Percentiles rank a stretch among this genome's conserved stretches.
Conservation (phyloP, 208 protist genomes). For the Trypanosoma cruzi region DNA sequence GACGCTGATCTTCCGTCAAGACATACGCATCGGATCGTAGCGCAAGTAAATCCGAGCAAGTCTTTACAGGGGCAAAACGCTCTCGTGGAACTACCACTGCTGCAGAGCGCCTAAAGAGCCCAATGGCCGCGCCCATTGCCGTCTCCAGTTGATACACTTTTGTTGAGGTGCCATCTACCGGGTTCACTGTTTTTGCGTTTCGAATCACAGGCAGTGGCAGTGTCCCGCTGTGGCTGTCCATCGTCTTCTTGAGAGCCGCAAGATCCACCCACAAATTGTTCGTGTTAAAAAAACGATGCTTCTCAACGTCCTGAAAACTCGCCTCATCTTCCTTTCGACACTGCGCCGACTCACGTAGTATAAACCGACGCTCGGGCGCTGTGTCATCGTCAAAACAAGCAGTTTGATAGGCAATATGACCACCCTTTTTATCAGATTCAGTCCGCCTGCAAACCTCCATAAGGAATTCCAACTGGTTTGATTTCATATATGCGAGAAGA, state of each 20-base stretch:
- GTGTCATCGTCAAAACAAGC: not conserved
- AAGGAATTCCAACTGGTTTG: slow-evolving; percentile 81
- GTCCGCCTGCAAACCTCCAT: slow-evolving; percentile 93
- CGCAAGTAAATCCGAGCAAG: slow-evolving; percentile 96
- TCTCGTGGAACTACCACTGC: slow-evolving; percentile 95
- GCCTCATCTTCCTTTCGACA: slow-evolving; percentile 90
- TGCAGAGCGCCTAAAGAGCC: slow-evolving; percentile 77
- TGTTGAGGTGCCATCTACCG: slow-evolving; percentile 52
- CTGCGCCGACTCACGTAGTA: slow-evolving; percentile 92
- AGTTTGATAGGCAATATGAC: slow-evolving; percentile 75
- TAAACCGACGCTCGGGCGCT: slow-evolving; percentile 31
- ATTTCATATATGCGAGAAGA: slow-evolving; percentile 90
- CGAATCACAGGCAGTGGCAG: slow-evolving; percentile 84
- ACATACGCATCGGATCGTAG: slow-evolving; percentile 95
- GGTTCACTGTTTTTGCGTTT: slow-evolving; percentile 88
- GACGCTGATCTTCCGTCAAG: slow-evolving; percentile 68
- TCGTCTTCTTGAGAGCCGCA: slow-evolving; percentile 70
- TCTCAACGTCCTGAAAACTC: slow-evolving; percentile 96
- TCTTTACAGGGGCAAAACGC: slow-evolving; percentile 99
- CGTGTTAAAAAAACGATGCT: slow-evolving; percentile 99
- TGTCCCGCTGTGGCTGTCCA: slow-evolving; percentile 58
- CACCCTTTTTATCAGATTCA: slow-evolving; percentile 93
- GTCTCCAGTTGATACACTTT: slow-evolving; percentile 90
- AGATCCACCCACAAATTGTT: slow-evolving; percentile 99
- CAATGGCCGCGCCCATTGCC: slow-evolving; percentile 96